phyloP scores from a whole-genome alignment of 441 rosid genomes.

The Populus hybrid region DNA sequence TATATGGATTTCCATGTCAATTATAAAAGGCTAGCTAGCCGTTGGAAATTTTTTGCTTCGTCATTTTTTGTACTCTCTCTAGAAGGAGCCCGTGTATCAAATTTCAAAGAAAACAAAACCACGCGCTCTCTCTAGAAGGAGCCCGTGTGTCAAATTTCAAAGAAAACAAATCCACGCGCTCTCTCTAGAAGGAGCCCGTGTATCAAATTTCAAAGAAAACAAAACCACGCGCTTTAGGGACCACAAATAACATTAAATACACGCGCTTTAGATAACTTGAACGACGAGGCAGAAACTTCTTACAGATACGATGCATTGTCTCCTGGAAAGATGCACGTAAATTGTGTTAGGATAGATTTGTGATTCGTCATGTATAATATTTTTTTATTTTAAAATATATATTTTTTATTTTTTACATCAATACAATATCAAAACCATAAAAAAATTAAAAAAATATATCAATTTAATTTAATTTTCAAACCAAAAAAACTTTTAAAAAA shows the following conservation, averaged over 20 bases:
- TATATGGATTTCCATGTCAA: neutral
- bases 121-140: neutral
- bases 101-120: slow-evolving; percentile 1
- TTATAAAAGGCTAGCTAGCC: neutral
- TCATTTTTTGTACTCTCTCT: neutral
- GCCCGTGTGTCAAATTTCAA: neutral
- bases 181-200: neutral
- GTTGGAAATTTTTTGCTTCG: neutral
- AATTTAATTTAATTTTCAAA: too few species aligned
- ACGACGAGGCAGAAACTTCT: neutral
- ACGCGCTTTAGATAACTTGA: too few species aligned
- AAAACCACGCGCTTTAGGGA: neutral
- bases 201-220: neutral
- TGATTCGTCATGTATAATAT: too few species aligned
- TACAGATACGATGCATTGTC: neutral
- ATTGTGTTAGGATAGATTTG: too few species aligned
- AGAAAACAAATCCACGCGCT: neutral
- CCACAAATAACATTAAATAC: neutral
- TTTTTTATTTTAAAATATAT: too few species aligned
- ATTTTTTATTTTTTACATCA: too few species aligned
- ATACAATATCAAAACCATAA: too few species aligned
- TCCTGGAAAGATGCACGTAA: neutral
- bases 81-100: neutral
- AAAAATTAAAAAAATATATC: too few species aligned
- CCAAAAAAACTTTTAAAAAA: too few species aligned